phyloP scores from a whole-genome alignment of 768 basidiomycete genomes.

The Phaeotremella skinneri region DNA sequence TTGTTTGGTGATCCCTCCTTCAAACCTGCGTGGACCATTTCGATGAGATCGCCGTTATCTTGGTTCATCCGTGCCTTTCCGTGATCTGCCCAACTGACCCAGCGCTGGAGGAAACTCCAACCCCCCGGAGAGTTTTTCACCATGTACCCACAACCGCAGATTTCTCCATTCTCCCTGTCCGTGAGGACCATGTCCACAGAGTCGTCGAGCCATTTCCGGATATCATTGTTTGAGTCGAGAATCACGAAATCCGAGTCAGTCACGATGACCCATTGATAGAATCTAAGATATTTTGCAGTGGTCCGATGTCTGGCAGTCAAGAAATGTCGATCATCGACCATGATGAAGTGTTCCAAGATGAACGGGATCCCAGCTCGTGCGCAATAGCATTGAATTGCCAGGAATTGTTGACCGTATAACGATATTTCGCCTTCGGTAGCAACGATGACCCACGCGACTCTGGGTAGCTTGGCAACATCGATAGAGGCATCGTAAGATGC shows the following conservation, averaged over 20 bases:
- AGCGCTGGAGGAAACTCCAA: constrained; percentile 8
- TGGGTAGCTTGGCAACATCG: constrained; percentile 59
- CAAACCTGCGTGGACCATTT: constrained; percentile 13
- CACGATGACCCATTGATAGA: constrained; percentile 13
- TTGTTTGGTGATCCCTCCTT: constrained; percentile 8
- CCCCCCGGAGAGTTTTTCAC: constrained; percentile 13
- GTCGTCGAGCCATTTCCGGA: constrained; percentile 2
- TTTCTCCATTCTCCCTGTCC: constrained; percentile 8
- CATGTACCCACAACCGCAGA: constrained; percentile 13
- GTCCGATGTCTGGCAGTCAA: constrained; percentile 4
- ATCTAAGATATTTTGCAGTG: constrained; percentile 6
- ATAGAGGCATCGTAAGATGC: constrained; percentile 58
- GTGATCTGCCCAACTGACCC: constrained; percentile 10
- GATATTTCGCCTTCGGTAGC: constrained; percentile 5
- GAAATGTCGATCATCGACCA: constrained; percentile 47
- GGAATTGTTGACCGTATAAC: background rate
- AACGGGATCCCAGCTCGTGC: constrained; percentile 52
- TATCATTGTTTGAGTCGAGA: constrained; percentile 3
- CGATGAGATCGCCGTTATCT: constrained; percentile 11
- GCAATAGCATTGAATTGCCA: constrained; percentile 4
- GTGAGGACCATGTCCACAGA: constrained; percentile 7
- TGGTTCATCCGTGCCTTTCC: constrained; percentile 1
- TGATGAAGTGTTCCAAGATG: constrained; percentile 60
- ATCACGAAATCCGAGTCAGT: constrained; percentile 9
- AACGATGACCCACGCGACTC: constrained; percentile 58